Base-by-base conservation (phyloP, 257 asterid genomes). In the Ocimum tenuiflorum region DNA sequence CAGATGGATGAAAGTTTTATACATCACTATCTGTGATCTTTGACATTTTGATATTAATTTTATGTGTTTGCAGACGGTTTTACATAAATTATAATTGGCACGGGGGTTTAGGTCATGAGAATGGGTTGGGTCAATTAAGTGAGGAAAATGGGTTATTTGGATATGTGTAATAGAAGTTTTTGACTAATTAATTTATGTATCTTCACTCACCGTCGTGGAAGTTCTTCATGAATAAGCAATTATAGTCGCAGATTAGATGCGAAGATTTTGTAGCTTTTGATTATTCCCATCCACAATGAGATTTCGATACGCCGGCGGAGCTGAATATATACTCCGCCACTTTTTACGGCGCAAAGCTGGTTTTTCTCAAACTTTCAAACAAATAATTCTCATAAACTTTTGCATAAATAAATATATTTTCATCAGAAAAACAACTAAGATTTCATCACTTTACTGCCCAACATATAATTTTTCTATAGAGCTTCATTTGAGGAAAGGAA, bases 321-420 rank as follows among this genome's bases (percentile, higher is more conserved):
- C 13, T 65, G 63, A 49, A 57, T 65, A 58, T 39, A 49, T 58
- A 65, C 64, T 38, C 41, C 10, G 60, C n/a, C 69, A 47, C 76
- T 75, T 75, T 62, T 75, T 65, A 33, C 79, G 76, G 80, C 76
- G 80, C 56, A 69, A 75, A 70, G 78, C 78, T 70, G 80, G 57
- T 27, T 36, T 60, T 41, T 58, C 3, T 42, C 6, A 14, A 31
- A 6, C 47, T 70, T 49, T 57, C 0, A 29, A 57, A 31, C 27
- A 33, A 63, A 48, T 56, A 24, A 62, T 24, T 45, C 68, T 11
- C 33, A 11, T 12, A 41, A 61, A 43, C 18, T 14, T 11, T 43
- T 53, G 1, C 36, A 17, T 53, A 42, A 24, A 6, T 11, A 2
- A 58, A 8, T 38, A 42, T 14, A 19, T 27, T 1, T 27, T 27